These are phyloP conservation scores for Rubroshorea leprosula DNA, from an alignment of 345 rosid species.

Conservation along the genomic window DNA sequence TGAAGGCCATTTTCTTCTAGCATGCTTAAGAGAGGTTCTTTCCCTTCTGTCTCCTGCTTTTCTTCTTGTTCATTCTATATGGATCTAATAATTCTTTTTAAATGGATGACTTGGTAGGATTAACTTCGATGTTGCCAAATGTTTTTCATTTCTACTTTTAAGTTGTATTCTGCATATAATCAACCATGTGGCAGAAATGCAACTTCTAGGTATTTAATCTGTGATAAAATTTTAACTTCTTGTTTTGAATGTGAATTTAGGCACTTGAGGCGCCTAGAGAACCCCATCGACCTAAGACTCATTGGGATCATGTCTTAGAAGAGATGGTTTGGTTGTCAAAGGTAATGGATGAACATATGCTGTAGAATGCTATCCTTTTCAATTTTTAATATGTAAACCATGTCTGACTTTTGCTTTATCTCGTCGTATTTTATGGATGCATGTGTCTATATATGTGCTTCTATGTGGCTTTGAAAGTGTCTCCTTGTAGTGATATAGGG, in stretches of 20 bases:
- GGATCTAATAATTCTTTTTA: conserved; percentile 4
- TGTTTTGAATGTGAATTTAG: conserved; percentile 29
- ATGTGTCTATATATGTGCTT: neutral
- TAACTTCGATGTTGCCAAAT: neutral
- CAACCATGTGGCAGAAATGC: neutral
- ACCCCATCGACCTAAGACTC: conserved; percentile 89
- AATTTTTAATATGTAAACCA: neutral
- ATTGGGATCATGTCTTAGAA: conserved; percentile 98
- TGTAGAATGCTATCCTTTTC: neutral
- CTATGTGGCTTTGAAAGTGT: neutral
- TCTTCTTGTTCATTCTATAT: neutral
- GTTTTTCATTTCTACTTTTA: neutral
- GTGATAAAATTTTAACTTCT: conserved; percentile 8
- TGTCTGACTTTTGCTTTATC: neutral
- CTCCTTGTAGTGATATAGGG: no score
- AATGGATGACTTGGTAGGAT: conserved; percentile 2
- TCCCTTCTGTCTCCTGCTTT: neutral
- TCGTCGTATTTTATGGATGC: neutral
- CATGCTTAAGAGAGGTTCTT: neutral
- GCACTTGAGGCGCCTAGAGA: conserved; percentile 93
- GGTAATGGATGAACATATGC: conserved; percentile 38
- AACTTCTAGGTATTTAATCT: neutral
- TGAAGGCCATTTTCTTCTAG: neutral
- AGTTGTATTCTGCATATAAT: neutral
- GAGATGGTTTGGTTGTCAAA: conserved; percentile 99